Evolutionary conservation across 129 eudicot genomes (phyloP).

Genomic region (Smallanthus sonchifolius): DNA sequence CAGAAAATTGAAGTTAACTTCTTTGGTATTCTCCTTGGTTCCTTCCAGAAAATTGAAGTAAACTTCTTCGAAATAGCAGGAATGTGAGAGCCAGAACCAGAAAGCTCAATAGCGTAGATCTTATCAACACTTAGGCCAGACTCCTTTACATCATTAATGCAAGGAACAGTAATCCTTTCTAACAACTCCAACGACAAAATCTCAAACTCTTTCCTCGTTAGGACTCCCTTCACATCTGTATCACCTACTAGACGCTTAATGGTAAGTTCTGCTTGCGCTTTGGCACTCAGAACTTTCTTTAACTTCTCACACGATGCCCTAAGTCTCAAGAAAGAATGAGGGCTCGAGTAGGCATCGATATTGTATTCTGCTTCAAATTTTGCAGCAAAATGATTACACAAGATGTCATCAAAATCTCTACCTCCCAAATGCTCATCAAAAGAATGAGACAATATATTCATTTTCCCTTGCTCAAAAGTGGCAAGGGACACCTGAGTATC

Average conservation of each 20-base stretch:
- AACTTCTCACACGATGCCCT: too few relatives aligned
- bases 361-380: conserved; percentile 48
- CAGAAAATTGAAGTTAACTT: too few relatives aligned
- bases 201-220: conserved; percentile 92
- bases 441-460: conserved; percentile 72
- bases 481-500: conserved; percentile 86
- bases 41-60: conserved; percentile 45
- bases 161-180: conserved; percentile 53
- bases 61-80: conserved; percentile 49
- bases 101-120: conserved; percentile 76
- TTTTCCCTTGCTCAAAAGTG: conserved; percentile 53
- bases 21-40: conserved; percentile 60
- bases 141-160: conserved; percentile 48
- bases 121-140: conserved; percentile 42
- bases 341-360: conserved; percentile 58
- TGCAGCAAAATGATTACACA: conserved; percentile 55
- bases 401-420: conserved; percentile 79
- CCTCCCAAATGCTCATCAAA: conserved; percentile 78
- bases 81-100: conserved; percentile 89
- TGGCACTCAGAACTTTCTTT: conserved; percentile 81
- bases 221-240: conserved; percentile 69
- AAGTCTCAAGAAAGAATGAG: conserved; percentile 61
- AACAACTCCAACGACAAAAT: conserved; percentile 45
- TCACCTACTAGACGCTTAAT: conserved; percentile 82
- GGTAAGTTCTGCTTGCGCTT: conserved; percentile 73